Evolutionary conservation across 2,329 filamentous ascomycete genomes (phyloP), one percentile per base, ranked within the genome.

Genomic region (Zopfia rhizophila): DNA sequence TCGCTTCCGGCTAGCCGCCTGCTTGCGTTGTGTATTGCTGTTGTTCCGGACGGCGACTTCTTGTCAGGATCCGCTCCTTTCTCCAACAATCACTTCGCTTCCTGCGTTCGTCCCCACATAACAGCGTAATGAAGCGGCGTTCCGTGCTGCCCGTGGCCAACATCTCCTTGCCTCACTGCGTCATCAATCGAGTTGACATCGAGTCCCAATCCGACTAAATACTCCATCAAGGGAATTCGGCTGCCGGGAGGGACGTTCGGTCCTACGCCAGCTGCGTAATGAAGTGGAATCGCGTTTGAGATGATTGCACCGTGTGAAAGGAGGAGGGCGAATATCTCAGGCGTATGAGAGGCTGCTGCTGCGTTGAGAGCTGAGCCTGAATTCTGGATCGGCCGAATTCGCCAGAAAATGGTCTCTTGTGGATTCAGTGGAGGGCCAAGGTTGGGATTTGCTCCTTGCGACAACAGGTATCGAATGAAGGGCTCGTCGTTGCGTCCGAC

Each of bases 11-110:
- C n/a, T n/a, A n/a, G n/a, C n/a, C n/a, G n/a, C n/a, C n/a, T n/a
- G n/a, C n/a, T n/a, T n/a, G n/a, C n/a, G n/a, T n/a, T n/a, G n/a
- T n/a, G n/a, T n/a, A n/a, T n/a, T n/a, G n/a, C n/a, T n/a, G n/a
- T n/a, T n/a, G n/a, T 24, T 10, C 48, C 48, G 11, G n/a, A 47
- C 14, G 43, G 7, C 16, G 27, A 14, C 35, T 47, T 46, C 38
- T 41, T 47, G 12, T 53, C 45, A 21, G 48, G 49, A 36, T 55
- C 42, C 16, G 49, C 45, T 11, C 52, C 49, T 32, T 47, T 23
- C 10, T 53, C 42, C 19, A 55, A 28, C 21, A 53, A 33, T 45
- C 49, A 53, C 25, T 37, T 55, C 14, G 35, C 38, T 33, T 47
- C 42, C 28, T 47, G 42, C 14, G 42, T 17, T n/a, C 42, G 28